These are phyloP conservation scores for Dimocarpus longan DNA, from an alignment of 345 rosid genomes.

Conservation along the genomic window DNA sequence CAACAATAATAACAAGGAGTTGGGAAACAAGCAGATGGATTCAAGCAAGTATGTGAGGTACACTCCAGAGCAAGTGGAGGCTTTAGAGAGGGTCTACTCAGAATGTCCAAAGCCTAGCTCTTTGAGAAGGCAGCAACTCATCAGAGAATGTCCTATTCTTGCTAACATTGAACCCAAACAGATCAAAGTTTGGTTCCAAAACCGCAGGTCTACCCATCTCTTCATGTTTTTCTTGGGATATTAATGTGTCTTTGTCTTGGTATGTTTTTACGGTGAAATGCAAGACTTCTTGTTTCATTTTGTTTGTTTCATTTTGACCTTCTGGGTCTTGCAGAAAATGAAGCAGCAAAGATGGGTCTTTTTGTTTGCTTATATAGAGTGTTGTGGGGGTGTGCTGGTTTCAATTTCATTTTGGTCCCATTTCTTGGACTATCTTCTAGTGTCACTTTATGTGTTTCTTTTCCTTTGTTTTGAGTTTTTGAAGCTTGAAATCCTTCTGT, in stretches of 20 bases:
- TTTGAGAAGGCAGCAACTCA: slow-evolving; percentile 70
- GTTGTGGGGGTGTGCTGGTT: neutral
- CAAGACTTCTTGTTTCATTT: neutral
- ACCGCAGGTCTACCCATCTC: slow-evolving; percentile 42
- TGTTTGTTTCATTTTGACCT: neutral
- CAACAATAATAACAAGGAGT: slow-evolving; percentile 21
- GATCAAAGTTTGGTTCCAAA: slow-evolving; percentile 80
- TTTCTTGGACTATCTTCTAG: neutral
- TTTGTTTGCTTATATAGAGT: neutral
- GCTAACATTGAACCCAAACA: slow-evolving; percentile 66
- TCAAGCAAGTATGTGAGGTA: slow-evolving; percentile 68
- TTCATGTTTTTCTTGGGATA: neutral
- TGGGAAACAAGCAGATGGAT: slow-evolving; percentile 49
- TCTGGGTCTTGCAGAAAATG: neutral
- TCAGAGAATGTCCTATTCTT: slow-evolving; percentile 71
- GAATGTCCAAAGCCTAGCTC: slow-evolving; percentile 88
- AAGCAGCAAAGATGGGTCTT: neutral
- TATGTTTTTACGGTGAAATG: neutral
- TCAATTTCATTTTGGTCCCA: neutral
- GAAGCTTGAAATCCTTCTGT: neutral
- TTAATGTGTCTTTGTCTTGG: neutral
- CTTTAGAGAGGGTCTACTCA: slow-evolving; percentile 70
- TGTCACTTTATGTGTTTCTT: neutral
- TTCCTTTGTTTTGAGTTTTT: neutral
- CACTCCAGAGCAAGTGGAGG: slow-evolving; percentile 80